These are phyloP conservation scores for Podila verticillata DNA, from an alignment of 192 early-diverging fungal species.

Conservation along the genomic window DNA sequence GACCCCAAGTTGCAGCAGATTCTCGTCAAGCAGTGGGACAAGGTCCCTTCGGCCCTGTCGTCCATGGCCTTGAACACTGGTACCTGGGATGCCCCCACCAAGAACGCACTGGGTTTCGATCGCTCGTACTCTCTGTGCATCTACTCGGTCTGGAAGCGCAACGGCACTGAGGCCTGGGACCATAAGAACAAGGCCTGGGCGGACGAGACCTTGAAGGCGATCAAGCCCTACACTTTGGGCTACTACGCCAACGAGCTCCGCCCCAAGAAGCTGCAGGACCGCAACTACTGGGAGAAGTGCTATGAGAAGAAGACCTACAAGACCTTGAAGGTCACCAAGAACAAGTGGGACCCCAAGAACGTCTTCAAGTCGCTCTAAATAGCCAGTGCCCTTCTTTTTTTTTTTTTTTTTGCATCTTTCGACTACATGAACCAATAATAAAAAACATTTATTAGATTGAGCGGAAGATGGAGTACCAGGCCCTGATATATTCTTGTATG, in stretches of 20 bases:
- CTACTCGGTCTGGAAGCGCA: conserved; percentile 52
- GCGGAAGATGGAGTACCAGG: too few relatives aligned
- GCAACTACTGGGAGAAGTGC: conserved; percentile 48
- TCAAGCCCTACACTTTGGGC: conserved; percentile 47
- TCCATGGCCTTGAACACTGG: conserved; percentile 50
- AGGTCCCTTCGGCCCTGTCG: conserved; percentile 46
- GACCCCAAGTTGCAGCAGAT: conserved; percentile 30
- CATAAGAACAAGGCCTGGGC: conserved; percentile 39
- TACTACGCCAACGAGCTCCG: conserved; percentile 50
- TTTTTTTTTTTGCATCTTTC: neutral
- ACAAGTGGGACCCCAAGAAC: conserved; percentile 47
- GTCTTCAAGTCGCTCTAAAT: conserved; percentile 47
- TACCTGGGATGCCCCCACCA: conserved; percentile 48
- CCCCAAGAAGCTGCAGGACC: conserved; percentile 44
- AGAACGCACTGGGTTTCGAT: conserved; percentile 33
- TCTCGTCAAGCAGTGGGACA: conserved; percentile 47
- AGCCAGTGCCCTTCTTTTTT: neutral
- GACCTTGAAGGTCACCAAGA: conserved; percentile 46
- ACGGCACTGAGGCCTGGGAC: conserved; percentile 45
- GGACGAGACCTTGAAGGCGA: conserved; percentile 47
- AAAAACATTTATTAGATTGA: neutral
- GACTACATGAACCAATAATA: neutral
- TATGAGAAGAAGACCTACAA: conserved; percentile 49
- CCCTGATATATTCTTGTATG: too few relatives aligned
- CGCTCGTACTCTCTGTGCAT: conserved; percentile 45